Evolutionary conservation across 345 rosid genomes (phyloP), one percentile per base, ranked within the genome.

Genomic region (Sisymbrium altissimum): DNA sequence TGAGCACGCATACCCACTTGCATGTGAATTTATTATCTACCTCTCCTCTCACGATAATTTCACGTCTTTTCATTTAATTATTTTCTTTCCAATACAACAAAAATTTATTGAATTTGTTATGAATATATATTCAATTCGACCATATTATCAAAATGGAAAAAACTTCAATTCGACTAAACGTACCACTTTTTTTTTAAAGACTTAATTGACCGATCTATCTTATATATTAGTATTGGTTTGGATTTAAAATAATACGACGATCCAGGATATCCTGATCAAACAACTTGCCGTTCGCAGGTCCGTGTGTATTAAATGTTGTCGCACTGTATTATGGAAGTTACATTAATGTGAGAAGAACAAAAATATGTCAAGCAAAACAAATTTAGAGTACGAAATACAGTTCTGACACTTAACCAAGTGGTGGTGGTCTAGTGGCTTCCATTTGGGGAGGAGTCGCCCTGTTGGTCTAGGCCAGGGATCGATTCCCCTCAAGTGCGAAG

Each of bases 11-110:
- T 59, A 68, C n/a, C 79, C 63, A 75, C 79, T 75, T 67, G 79
- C 79, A 67, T 75, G 73, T 75, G 79, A 75, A 68, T 50, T 75
- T 68, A 75, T 68, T 52, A 75, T 60, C 79, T 68, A 68, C 74
- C 41, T 43, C 57, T 23, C 9, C 32, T 39, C 54, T 10, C 35
- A 44, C 7, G 50, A 48, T 5, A 3, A 50, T 21, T 52, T 52
- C 33, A 40, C 73, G 55, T 32, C 56, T 68, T 60, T 68, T 50
- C 49, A 68, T 75, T 75, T 75, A 75, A n/a, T n/a, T n/a, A n/a
- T n/a, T n/a, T 32, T 39, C 49, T 59, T 39, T 40, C n/a, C 60
- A 10, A 39, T 30, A 38, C 25, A 13, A 33, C 57, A 21, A 21
- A 63, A 2, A 0, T 38, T n/a, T 14, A 0, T 39, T 49, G 5